phyloP scores from a whole-genome alignment of 2,329 filamentous ascomycete species.

The Alternaria sp. region DNA sequence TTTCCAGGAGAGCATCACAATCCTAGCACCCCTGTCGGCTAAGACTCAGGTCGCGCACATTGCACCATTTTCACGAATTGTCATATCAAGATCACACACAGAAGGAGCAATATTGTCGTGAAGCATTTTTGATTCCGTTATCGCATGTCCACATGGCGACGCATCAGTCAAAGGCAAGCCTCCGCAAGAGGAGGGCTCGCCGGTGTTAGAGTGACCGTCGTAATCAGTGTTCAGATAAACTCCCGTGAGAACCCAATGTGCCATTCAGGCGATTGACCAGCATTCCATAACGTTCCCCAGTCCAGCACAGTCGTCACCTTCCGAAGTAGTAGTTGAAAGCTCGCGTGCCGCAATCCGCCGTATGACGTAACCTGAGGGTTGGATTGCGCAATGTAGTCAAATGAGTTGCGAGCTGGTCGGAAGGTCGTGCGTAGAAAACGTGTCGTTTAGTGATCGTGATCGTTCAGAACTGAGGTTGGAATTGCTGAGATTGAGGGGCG shows the following conservation, averaged over 20 bases:
- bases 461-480: constrained; percentile 43
- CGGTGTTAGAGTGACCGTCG: constrained; percentile 52
- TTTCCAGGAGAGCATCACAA: not conserved
- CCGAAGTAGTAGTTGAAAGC: constrained; percentile 32
- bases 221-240: constrained; percentile 44
- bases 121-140: constrained; percentile 49
- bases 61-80: constrained; percentile 2
- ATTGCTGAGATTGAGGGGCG: constrained; percentile 53
- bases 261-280: constrained; percentile 43
- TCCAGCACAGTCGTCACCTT: constrained; percentile 37
- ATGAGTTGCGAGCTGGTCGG: constrained; percentile 30
- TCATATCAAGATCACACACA: constrained; percentile 17
- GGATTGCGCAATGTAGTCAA: constrained; percentile 27
- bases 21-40: not conserved
- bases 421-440: constrained; percentile 38
- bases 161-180: constrained; percentile 48
- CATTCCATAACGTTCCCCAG: constrained; percentile 39
- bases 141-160: constrained; percentile 49
- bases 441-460: constrained; percentile 40
- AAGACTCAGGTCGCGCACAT: not conserved
- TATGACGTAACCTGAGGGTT: constrained; percentile 34
- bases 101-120: constrained; percentile 40
- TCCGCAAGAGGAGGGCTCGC: constrained; percentile 32
- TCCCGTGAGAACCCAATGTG: constrained; percentile 45
- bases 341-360: constrained; percentile 38